A percentile compares a stretch with the other conserved stretches of the same genome.
phyloP scores from a whole-genome alignment of 371 early-diverging fungal species.

The Circinella minor region DNA sequence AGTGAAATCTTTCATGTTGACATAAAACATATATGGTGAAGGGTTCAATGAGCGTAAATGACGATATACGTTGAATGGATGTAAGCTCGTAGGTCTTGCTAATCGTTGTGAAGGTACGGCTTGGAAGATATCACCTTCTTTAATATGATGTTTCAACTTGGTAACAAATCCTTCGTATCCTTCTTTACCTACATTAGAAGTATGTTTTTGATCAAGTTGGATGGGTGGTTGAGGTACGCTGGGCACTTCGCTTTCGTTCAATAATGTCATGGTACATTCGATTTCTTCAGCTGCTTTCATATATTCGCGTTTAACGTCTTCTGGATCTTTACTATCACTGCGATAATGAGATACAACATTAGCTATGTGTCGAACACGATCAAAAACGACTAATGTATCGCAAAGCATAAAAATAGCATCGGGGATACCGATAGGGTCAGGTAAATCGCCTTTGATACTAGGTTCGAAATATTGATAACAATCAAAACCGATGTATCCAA shows the following conservation, averaged over 20 bases:
- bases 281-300: constrained; percentile 67
- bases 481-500: constrained; percentile 96
- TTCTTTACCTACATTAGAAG: constrained; percentile 87
- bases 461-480: constrained; percentile 97
- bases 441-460: constrained; percentile 71
- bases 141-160: constrained; percentile 88
- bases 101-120: constrained; percentile 95
- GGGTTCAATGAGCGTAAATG: constrained; percentile 95
- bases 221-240: constrained; percentile 71
- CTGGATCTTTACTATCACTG: constrained; percentile 61
- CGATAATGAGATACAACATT: constrained; percentile 91
- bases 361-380: constrained; percentile 89
- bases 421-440: constrained; percentile 89
- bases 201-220: constrained; percentile 61
- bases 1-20: constrained; percentile 89
- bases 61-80: constrained; percentile 97
- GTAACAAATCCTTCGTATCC: constrained; percentile 90
- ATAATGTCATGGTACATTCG: constrained; percentile 62
- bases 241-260: constrained; percentile 62
- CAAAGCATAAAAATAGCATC: constrained; percentile 93
- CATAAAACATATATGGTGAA: constrained; percentile 98
- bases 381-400: constrained; percentile 93
- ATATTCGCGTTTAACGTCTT: constrained; percentile 66
- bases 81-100: constrained; percentile 82
- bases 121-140: constrained; percentile 96